Base-by-base conservation (phyloP, 352 stramenopile species). In the Pythium oligandrum region DNA sequence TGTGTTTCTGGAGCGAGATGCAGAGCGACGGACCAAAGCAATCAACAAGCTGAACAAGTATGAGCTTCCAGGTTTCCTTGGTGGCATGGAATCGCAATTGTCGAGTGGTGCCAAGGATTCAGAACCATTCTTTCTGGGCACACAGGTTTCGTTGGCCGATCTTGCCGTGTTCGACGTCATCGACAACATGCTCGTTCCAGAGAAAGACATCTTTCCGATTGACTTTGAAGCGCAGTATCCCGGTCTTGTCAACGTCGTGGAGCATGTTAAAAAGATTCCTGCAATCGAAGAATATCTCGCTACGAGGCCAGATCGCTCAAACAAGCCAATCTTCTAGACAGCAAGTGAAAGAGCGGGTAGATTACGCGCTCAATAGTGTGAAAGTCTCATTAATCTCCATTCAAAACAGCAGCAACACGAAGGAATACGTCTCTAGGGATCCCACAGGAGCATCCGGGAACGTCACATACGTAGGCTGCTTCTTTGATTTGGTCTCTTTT, bases 341-440 rank as follows among this genome's bases (percentile, higher is more conserved):
- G 17, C 17, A 26, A 26, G 17, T 26, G 17, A 26, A 26, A 26
- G 17, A 26, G 17, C 17, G 17, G 17, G 17, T 26, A 26, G 17
- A 26, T 26, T 26, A 26, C 17, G 17, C 17, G 17, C 17, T 26
- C 17, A 26, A 26, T 0, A 26, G 17, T 26, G 45, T 51, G 30
- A 36, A 51, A 32, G 45, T 30, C 45, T 45, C 4, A 44, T 6
- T 65, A 76, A 3, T 87, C 76, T 17, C 75, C 73, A 44, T 87
- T 87, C 26, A 87, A 48, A 11, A 53, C 65, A 11, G 67, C 63
- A 9, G 56, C 71, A 4, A 82, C 70, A 10, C 76, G 71, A 11
- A 78, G 48, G 37, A 86, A 86, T 11, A 88, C 77, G 50, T 86
- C 65, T 31, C 77, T 70, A 36, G 77, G 74, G 40, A 88, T 81